Conservation (phyloP, 768 basidiomycete genomes). For the Kwoniella botswanensis region DNA sequence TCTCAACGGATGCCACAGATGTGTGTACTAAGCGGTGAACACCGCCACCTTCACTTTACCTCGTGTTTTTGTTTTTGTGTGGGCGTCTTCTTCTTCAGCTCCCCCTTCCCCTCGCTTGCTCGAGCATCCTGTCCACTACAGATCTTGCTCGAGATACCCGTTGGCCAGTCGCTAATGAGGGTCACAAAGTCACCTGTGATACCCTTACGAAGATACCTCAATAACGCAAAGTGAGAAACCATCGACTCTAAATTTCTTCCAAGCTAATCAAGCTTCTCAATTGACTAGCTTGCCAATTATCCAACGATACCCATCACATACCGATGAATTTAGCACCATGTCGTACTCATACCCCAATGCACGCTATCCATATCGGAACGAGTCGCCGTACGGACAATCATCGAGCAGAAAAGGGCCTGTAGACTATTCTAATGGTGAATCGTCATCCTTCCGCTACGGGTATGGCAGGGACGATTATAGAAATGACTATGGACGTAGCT, state of each 20-base stretch:
- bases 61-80: background rate
- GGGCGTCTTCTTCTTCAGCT: too few relatives aligned
- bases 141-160: background rate
- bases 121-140: background rate
- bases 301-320: background rate
- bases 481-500: background rate
- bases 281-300: background rate
- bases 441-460: background rate
- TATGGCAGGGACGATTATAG: background rate
- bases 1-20: background rate
- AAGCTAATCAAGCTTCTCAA: too few relatives aligned
- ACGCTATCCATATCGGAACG: background rate
- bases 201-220: background rate
- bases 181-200: constrained; percentile 3
- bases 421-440: constrained; percentile 1
- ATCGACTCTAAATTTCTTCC: background rate
- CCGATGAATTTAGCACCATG: background rate
- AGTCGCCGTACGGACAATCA: background rate
- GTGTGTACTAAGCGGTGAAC: background rate
- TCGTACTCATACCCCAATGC: background rate
- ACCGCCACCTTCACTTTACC: background rate
- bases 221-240: background rate
- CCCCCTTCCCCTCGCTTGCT: too few relatives aligned
- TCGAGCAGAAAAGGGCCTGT: background rate
- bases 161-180: constrained; percentile 5